Percentiles rank a stretch among this genome's conserved stretches.
Evolutionary conservation across 768 basidiomycete genomes (phyloP).

Genomic region (Coprinopsis sp.): DNA sequence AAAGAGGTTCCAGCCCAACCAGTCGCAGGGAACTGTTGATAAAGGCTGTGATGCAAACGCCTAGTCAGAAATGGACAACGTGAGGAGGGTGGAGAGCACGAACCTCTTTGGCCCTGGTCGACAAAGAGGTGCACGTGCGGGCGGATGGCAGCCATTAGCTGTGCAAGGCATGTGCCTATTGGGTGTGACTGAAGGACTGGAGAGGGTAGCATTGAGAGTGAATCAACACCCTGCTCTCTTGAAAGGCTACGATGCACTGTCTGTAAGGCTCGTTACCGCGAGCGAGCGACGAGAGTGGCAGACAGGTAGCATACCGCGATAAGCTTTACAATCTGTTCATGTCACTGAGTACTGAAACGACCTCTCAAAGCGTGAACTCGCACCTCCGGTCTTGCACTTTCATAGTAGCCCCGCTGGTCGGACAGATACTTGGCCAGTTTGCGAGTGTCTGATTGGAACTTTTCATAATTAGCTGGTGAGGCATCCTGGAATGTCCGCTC

Average conservation of each 20-base stretch:
- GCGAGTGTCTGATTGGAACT: slow-evolving; percentile 22
- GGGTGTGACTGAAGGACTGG: neutral
- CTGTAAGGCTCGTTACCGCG: slow-evolving; percentile 18
- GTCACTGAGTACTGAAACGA: neutral
- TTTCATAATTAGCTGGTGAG: slow-evolving; percentile 13
- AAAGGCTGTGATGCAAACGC: no score
- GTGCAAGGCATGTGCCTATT: slow-evolving; percentile 26
- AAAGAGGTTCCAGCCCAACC: no score
- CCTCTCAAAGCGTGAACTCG: slow-evolving; percentile 9
- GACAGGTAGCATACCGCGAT: slow-evolving; percentile 33
- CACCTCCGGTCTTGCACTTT: slow-evolving; percentile 45
- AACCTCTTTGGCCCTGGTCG: slow-evolving; percentile 32
- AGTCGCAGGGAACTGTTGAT: no score
- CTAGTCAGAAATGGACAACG: no score
- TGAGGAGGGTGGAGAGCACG: neutral
- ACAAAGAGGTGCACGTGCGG: slow-evolving; percentile 27
- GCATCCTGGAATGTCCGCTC: slow-evolving; percentile 2
- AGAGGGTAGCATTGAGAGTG: neutral
- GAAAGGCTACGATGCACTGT: slow-evolving; percentile 34
- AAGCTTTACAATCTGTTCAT: slow-evolving; percentile 43
- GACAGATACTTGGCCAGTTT: slow-evolving; percentile 44
- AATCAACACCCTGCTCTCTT: slow-evolving; percentile 19
- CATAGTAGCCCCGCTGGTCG: slow-evolving; percentile 50
- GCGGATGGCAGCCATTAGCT: slow-evolving; percentile 28
- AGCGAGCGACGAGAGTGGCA: neutral